Base-by-base conservation (phyloP, 2,329 filamentous ascomycete genomes). In the Fusarium palustre region DNA sequence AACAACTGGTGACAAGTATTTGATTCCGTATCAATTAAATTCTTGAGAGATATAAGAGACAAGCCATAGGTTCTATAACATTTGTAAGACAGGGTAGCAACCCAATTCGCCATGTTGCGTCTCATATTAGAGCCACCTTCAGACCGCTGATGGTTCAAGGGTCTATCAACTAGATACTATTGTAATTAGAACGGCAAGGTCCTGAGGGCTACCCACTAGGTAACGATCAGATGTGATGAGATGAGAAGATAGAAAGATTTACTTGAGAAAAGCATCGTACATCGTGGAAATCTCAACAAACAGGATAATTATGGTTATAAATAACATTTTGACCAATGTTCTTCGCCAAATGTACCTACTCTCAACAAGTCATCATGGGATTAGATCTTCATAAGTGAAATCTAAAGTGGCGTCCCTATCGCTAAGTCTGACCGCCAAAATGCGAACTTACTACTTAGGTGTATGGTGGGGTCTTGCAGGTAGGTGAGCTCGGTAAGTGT, bases 401-500 rank as follows among this genome's bases (percentile, higher is more conserved):
- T 63, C 59, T 63, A 39, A 20, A 62, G 57, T 50, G 24, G 33
- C 46, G 57, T n/a, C 34, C 42, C 41, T 39, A 22, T 25, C 42
- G 30, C 43, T 33, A n/a, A 52, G 39, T 53, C 64, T 61, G 48
- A 69, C 61, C 66, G 66, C 66, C 48, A 56, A 69, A 69, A 58
- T 31, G 9, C n/a, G 22, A 8, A 50, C 22, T n/a, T 38, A 4
- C 10, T 30, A 11, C 24, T 25, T 4, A 34, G 47, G 54, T 69
- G 47, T 36, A 18, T 57, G 50, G 46, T 18, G 33, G 48, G 33
- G 66, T 30, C 30, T 3, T 53, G 18, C 24, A 47, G 48, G 66
- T 54, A 47, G 48, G 66, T 54, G 42, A 61, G 55, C 55, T 69
- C 45, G 48, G 60, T 69, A 55, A 69, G 43, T 28, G 28, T 30